These are phyloP conservation scores for Thamnidium elegans DNA, from an alignment of 192 early-diverging fungal genomes.

Conservation along the genomic window DNA sequence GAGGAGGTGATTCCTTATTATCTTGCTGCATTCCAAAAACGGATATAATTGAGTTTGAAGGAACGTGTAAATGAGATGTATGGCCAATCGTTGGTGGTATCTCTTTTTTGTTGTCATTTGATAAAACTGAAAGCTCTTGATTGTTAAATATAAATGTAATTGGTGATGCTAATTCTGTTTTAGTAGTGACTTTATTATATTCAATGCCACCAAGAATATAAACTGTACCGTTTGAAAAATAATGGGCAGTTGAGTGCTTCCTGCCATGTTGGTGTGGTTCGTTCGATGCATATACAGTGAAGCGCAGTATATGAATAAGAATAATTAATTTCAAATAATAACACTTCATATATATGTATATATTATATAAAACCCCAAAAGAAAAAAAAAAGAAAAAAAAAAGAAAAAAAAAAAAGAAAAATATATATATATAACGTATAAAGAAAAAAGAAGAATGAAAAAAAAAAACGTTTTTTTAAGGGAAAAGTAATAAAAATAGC, in stretches of 20 bases:
- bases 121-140: neutral
- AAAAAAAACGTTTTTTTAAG: no score
- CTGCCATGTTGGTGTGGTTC: neutral
- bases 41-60: neutral
- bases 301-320: no score
- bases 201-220: neutral
- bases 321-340: no score
- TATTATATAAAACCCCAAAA: no score
- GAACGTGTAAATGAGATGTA: slow-evolving; percentile 2
- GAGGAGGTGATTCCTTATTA: neutral
- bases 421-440: no score
- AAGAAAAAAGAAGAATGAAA: no score
- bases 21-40: neutral
- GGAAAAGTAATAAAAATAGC: no score
- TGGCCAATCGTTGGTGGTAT: neutral
- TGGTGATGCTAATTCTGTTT: neutral
- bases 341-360: no score
- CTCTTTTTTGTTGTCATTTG: neutral
- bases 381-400: no score
- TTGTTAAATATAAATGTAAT: neutral
- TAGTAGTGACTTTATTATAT: neutral
- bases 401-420: no score
- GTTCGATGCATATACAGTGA: no score
- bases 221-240: neutral
- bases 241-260: slow-evolving; percentile 13